phyloP scores from a whole-genome alignment of 2,329 filamentous ascomycete genomes.

The Neofusicoccum laricinum region DNA sequence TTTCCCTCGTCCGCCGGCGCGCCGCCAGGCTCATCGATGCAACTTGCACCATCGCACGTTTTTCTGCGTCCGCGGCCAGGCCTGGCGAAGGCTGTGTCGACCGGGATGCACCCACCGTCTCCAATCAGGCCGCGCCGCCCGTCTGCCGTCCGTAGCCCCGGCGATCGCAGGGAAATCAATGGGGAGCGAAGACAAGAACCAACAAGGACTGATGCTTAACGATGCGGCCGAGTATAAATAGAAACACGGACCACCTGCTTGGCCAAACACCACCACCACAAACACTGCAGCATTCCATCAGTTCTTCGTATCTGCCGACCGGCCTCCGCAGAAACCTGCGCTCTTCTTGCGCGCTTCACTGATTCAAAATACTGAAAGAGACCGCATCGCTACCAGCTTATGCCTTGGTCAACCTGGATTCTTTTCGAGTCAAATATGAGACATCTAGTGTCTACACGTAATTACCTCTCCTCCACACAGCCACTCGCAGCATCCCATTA shows the following conservation, averaged over 20 bases:
- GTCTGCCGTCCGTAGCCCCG: not conserved
- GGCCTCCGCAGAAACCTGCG: no score
- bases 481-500: not conserved
- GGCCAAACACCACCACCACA: not conserved
- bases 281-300: not conserved
- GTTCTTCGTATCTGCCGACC: no score
- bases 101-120: not conserved
- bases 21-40: no score
- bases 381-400: no score
- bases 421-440: not conserved
- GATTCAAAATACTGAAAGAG: no score
- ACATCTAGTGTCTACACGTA: not conserved
- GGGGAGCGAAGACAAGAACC: not conserved
- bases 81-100: not conserved
- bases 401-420: not conserved
- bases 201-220: not conserved
- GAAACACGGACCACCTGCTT: not conserved
- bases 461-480: not conserved
- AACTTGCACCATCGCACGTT: no score
- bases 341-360: not conserved
- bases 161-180: not conserved
- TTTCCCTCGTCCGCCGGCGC: not conserved
- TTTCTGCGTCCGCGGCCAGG: no score
- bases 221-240: conserved; percentile 3
- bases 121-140: not conserved